Evolutionary conservation across 2,329 filamentous ascomycete genomes (phyloP).

Genomic region (Erysiphe pulchra): DNA sequence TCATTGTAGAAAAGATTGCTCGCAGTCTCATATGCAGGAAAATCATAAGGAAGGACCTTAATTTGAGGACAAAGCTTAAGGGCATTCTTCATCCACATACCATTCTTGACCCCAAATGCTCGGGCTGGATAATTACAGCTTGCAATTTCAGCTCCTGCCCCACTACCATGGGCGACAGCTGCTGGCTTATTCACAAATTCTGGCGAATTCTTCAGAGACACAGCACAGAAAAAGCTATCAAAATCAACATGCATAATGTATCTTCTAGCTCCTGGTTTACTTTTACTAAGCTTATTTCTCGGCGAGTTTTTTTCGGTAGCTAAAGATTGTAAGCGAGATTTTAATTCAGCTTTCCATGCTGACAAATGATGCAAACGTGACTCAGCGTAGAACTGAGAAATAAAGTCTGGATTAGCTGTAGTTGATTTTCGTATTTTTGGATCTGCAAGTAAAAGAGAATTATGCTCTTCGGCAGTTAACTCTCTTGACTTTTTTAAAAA

Average conservation of each 20-base stretch:
- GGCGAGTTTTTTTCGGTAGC: slow-evolving; percentile 39
- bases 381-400: slow-evolving; percentile 86
- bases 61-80: slow-evolving; percentile 61
- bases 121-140: slow-evolving; percentile 92
- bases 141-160: slow-evolving; percentile 77
- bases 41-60: slow-evolving; percentile 85
- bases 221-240: slow-evolving; percentile 92
- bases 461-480: slow-evolving; percentile 80
- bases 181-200: slow-evolving; percentile 55
- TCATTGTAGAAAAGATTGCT: slow-evolving; percentile 71
- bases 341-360: slow-evolving; percentile 87
- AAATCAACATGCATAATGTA: slow-evolving; percentile 95
- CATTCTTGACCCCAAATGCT: slow-evolving; percentile 71
- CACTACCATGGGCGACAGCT: slow-evolving; percentile 69
- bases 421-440: slow-evolving; percentile 71
- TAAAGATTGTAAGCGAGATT: slow-evolving; percentile 65
- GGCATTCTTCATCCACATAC: slow-evolving; percentile 97
- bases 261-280: slow-evolving; percentile 35
- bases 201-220: slow-evolving; percentile 57
- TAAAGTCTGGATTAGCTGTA: slow-evolving; percentile 74
- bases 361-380: slow-evolving; percentile 87
- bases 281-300: slow-evolving; percentile 21
- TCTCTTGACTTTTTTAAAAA: slow-evolving; percentile 7
- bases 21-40: slow-evolving; percentile 78
- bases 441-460: slow-evolving; percentile 59